A percentile compares a stretch with the other conserved stretches of the same genome.
Conservation (phyloP, 768 basidiomycete species). For the Termitomyces sp. region DNA sequence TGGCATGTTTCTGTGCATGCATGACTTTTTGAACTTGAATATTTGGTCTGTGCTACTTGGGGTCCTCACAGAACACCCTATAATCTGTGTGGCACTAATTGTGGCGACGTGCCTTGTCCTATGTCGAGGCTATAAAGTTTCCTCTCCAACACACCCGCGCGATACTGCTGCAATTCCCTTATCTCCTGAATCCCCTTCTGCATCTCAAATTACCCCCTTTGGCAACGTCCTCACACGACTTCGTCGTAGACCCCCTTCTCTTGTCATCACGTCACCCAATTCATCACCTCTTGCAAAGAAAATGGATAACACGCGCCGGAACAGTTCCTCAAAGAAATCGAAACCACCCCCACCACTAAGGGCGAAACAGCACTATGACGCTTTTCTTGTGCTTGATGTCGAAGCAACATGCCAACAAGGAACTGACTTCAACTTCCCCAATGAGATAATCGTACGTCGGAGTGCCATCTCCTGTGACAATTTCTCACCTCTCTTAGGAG, state of each 20-base stretch:
- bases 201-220: not conserved
- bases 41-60: constrained; percentile 1
- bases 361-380: constrained; percentile 52
- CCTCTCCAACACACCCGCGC: constrained; percentile 4
- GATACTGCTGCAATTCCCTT: not conserved
- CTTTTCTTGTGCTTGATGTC: constrained; percentile 84
- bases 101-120: constrained; percentile 23
- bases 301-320: constrained; percentile 12
- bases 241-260: constrained; percentile 4
- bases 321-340: constrained; percentile 12
- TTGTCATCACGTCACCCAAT: not conserved
- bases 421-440: constrained; percentile 76
- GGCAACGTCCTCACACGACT: constrained; percentile 6
- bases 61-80: constrained; percentile 10
- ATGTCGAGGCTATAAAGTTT: constrained; percentile 18
- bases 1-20: not conserved
- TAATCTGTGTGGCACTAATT: constrained; percentile 12
- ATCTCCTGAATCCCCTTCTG: not conserved
- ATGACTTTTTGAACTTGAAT: not conserved
- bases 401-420: constrained; percentile 78
- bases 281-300: not conserved
- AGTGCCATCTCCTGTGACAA: not conserved
- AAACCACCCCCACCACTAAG: constrained; percentile 9
- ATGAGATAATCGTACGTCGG: constrained; percentile 86
- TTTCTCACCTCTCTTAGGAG: constrained; percentile 46